A percentile compares a stretch with the other conserved stretches of the same genome.
These are phyloP conservation scores for Pseudonectria buxi DNA, from an alignment of 2,329 filamentous ascomycete genomes.

Conservation along the genomic window DNA sequence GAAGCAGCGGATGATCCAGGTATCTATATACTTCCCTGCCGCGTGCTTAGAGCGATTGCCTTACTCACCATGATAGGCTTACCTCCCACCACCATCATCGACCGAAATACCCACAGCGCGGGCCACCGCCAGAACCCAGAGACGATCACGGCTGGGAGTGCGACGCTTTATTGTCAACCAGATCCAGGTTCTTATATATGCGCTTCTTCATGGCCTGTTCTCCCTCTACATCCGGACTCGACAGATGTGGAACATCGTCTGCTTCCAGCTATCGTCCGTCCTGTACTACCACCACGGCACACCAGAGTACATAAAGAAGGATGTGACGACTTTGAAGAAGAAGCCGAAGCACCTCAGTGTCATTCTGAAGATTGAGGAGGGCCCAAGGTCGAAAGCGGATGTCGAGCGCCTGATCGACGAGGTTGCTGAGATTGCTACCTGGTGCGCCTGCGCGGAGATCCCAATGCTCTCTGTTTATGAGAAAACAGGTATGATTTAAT, in stretches of 20 bases:
- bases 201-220: conserved; percentile 71
- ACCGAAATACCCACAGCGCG: conserved; percentile 25
- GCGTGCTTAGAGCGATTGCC: not conserved
- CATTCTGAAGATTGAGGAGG: conserved; percentile 68
- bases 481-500: conserved; percentile 60
- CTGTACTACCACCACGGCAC: conserved; percentile 94
- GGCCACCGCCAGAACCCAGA: conserved; percentile 17
- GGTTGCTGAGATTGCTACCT: conserved; percentile 84
- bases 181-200: conserved; percentile 61
- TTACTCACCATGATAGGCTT: conserved; percentile 21
- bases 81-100: conserved; percentile 25
- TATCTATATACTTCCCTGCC: conserved; percentile 11
- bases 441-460: conserved; percentile 87
- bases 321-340: conserved; percentile 67
- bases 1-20: conserved; percentile 30
- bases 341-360: conserved; percentile 84
- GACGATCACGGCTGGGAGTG: conserved; percentile 45
- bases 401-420: conserved; percentile 83
- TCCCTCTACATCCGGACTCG: conserved; percentile 80
- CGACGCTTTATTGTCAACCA: conserved; percentile 55
- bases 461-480: conserved; percentile 87
- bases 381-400: conserved; percentile 62
- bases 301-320: conserved; percentile 82
- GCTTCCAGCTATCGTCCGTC: conserved; percentile 71
- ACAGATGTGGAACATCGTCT: conserved; percentile 70